Evolutionary conservation across 805 yeast species (phyloP).

Genomic region (Priceomyces medius): DNA sequence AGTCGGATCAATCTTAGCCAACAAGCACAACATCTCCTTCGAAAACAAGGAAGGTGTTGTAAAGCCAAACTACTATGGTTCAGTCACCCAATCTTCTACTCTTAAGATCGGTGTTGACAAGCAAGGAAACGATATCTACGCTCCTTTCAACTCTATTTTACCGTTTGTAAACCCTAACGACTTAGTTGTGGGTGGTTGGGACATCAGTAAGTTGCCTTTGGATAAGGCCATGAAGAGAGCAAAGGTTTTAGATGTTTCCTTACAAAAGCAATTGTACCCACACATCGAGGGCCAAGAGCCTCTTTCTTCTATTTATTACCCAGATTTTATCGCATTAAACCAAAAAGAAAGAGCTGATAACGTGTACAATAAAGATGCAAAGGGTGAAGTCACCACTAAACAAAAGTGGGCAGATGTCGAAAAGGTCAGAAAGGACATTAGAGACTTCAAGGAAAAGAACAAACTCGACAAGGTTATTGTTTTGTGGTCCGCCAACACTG

Average conservation of each 20-base stretch:
- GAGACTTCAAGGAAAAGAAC: constrained; percentile 69
- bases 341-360: constrained; percentile 92
- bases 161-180: constrained; percentile 92
- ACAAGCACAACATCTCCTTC: constrained; percentile 73
- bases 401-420: constrained; percentile 90
- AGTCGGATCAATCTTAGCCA: constrained; percentile 81
- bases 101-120: constrained; percentile 82
- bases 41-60: constrained; percentile 77
- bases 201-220: constrained; percentile 70
- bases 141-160: constrained; percentile 85
- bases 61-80: constrained; percentile 83
- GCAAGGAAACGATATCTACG: constrained; percentile 81
- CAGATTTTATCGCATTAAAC: constrained; percentile 94
- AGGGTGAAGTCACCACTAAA: constrained; percentile 50
- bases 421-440: constrained; percentile 79
- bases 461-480: constrained; percentile 83
- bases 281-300: constrained; percentile 65
- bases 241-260: constrained; percentile 79
- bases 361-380: constrained; percentile 57
- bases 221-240: constrained; percentile 82
- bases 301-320: constrained; percentile 85
- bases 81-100: constrained; percentile 91
- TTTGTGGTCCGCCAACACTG: constrained; percentile 97
- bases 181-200: constrained; percentile 93
- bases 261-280: constrained; percentile 72